phyloP scores from a whole-genome alignment of 1,284 basidiomycete species.

The Cryptococcus sp. region DNA sequence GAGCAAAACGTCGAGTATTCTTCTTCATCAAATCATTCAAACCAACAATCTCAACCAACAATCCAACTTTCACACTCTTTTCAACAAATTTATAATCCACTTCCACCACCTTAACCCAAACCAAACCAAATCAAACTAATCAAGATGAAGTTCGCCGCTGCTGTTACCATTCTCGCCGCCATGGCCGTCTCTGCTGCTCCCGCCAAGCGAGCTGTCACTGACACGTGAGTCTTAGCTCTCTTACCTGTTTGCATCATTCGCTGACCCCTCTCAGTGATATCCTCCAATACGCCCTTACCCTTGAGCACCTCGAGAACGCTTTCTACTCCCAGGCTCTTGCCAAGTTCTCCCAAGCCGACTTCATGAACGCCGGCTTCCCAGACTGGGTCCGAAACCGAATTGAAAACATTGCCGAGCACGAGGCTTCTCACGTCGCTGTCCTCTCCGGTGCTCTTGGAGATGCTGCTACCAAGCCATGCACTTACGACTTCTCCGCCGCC shows the following conservation, averaged over 20 bases:
- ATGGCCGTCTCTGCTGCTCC: conserved; percentile 10
- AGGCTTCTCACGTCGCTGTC: conserved; percentile 55
- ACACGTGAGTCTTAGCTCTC: conserved; percentile 11
- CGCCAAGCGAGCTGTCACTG: conserved; percentile 15
- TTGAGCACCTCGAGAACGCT: conserved; percentile 64
- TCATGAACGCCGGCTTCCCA: conserved; percentile 60
- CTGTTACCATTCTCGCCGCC: conserved; percentile 13
- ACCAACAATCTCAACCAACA: background rate
- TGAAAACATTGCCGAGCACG: conserved; percentile 58
- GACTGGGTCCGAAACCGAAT: conserved; percentile 41
- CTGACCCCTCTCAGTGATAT: conserved; percentile 20
- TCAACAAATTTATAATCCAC: background rate
- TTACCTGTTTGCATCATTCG: background rate
- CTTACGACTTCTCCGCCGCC: conserved; percentile 23
- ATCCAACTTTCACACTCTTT: background rate
- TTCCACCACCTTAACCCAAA: background rate
- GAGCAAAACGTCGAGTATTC: background rate
- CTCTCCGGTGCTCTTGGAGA: conserved; percentile 55
- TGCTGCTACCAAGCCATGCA: conserved; percentile 50
- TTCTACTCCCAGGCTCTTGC: conserved; percentile 51
- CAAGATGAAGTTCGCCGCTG: conserved; percentile 17
- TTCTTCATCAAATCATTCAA: background rate
- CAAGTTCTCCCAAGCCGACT: conserved; percentile 18
- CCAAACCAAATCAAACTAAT: background rate
- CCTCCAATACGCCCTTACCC: conserved; percentile 50